Evolutionary conservation across 305 asterid genomes (phyloP).

Genomic region (Withania somnifera): DNA sequence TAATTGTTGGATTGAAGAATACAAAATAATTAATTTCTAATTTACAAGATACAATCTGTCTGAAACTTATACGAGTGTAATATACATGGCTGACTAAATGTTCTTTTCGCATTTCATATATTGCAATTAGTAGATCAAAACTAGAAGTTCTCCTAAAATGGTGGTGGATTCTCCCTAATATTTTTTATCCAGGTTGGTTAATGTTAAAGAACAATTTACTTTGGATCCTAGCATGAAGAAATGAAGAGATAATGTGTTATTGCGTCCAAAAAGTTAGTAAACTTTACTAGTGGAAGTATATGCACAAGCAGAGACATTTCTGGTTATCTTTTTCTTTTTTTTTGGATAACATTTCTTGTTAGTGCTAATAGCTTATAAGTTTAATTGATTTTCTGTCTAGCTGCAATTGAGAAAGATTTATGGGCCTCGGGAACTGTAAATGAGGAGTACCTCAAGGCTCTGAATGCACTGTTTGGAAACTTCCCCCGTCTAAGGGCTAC

Average conservation of each 20-base stretch:
- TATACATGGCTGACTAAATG: not conserved
- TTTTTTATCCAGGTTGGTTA: not conserved
- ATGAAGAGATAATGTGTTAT: not conserved
- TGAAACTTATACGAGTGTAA: not conserved
- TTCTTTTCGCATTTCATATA: not conserved
- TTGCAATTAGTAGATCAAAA: not conserved
- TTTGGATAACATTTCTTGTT: too few species aligned
- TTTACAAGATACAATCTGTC: not conserved
- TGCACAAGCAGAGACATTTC: not conserved
- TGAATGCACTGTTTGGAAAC: conserved; percentile 87
- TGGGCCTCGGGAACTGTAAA: conserved; percentile 94
- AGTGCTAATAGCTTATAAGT: not conserved
- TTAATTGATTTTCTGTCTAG: conserved; percentile 24
- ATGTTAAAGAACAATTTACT: not conserved
- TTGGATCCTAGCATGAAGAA: not conserved
- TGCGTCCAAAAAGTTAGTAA: not conserved
- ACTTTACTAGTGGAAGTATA: not conserved
- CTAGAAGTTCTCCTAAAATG: not conserved
- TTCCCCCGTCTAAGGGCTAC: conserved; percentile 97
- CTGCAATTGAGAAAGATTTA: conserved; percentile 78
- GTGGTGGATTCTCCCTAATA: not conserved
- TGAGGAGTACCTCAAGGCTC: conserved; percentile 90
- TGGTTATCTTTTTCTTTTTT: too few species aligned
- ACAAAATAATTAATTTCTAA: not conserved
- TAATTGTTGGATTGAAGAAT: not conserved